phyloP scores from a whole-genome alignment of 352 stramenopile genomes.

The Pythium rhizo-oryzae region DNA sequence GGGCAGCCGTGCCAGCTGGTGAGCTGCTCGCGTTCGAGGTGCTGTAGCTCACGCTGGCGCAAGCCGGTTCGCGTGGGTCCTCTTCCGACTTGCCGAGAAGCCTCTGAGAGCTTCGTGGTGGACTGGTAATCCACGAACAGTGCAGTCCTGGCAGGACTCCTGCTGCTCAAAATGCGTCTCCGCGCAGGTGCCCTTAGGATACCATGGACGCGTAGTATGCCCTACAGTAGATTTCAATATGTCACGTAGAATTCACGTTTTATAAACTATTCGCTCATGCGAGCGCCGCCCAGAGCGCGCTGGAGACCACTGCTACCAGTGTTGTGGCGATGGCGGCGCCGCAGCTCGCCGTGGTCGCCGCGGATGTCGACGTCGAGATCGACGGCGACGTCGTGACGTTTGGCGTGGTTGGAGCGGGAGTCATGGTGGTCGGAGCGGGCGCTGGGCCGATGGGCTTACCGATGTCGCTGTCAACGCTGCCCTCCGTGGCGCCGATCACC shows the following conservation, averaged over 20 bases:
- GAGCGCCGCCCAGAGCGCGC: neutral
- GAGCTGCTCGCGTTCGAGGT: neutral
- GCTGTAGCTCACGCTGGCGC: constrained; percentile 2
- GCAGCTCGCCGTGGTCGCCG: neutral
- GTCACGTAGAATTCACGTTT: too few relatives aligned
- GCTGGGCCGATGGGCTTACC: neutral
- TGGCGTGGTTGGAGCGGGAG: neutral
- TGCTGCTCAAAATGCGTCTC: too few relatives aligned
- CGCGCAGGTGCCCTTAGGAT: too few relatives aligned
- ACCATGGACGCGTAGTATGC: too few relatives aligned
- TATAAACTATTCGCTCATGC: neutral
- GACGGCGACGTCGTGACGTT: neutral
- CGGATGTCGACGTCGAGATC: constrained; percentile 5
- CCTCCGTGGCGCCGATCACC: neutral
- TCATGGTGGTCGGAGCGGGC: neutral
- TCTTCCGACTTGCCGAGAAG: too few relatives aligned
- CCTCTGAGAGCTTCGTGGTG: too few relatives aligned
- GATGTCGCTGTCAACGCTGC: neutral
- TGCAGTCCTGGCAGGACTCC: too few relatives aligned
- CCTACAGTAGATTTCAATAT: too few relatives aligned
- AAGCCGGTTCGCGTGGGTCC: constrained; percentile 7
- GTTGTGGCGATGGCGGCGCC: neutral
- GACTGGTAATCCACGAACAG: neutral
- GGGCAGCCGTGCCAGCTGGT: neutral
- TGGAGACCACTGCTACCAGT: neutral